phyloP scores from a whole-genome alignment of 306 rosid genomes.

The Dryas octopetala region DNA sequence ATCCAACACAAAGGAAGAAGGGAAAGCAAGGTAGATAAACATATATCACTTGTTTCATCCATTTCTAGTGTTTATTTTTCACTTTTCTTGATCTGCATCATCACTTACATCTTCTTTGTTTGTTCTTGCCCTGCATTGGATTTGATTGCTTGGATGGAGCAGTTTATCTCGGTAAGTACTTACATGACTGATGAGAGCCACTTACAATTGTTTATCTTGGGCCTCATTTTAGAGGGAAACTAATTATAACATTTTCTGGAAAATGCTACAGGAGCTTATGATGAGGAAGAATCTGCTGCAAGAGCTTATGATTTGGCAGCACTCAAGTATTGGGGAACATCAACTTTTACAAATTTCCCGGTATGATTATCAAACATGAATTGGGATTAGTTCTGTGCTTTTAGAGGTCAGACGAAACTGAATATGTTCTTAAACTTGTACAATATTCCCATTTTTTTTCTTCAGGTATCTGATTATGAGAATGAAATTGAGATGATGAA shows the following conservation, averaged over 20 bases:
- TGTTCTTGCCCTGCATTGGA: conserved; percentile 19
- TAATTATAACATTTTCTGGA: not conserved
- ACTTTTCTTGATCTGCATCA: not conserved
- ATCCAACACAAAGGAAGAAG: conserved; percentile 53
- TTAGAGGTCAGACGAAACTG: not conserved
- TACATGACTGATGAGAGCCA: conserved; percentile 11
- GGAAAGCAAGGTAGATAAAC: conserved; percentile 44
- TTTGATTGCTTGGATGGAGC: conserved; percentile 36
- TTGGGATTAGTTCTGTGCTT: not conserved
- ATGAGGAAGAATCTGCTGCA: conserved; percentile 53
- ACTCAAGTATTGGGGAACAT: conserved; percentile 48
- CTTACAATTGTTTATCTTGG: not conserved
- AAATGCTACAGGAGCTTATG: conserved; percentile 40
- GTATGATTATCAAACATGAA: conserved; percentile 14
- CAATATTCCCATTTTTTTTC: not conserved
- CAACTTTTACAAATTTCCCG: conserved; percentile 44
- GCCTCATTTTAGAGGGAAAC: not conserved
- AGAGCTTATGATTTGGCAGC: conserved; percentile 55
- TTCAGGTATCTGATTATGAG: conserved; percentile 39
- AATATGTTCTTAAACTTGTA: not conserved
- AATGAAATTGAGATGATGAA: conserved; percentile 40
- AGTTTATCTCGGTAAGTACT: conserved; percentile 73
- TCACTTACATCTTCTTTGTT: conserved; percentile 13
- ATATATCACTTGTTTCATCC: not conserved
- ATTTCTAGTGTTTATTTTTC: not conserved